Evolutionary conservation across 768 basidiomycete genomes (phyloP).

Genomic region (Hortiboletus campestris): DNA sequence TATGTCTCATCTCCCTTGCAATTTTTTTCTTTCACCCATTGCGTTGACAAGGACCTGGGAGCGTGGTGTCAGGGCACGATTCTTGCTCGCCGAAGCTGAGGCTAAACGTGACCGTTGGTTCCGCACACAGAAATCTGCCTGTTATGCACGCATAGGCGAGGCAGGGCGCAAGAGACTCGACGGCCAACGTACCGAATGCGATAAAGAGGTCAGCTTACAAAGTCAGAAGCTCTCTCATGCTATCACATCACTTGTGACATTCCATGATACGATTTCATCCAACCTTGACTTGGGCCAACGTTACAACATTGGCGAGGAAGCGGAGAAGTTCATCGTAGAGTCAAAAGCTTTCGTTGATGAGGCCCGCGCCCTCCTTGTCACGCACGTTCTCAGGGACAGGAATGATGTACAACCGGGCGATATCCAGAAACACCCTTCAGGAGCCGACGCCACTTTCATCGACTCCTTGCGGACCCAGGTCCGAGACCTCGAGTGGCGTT

Average conservation of each 20-base stretch:
- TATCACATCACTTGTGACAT: slow-evolving; percentile 21
- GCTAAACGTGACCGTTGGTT: slow-evolving; percentile 29
- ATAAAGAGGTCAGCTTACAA: slow-evolving; percentile 24
- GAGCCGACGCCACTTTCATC: neutral
- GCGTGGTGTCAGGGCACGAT: slow-evolving; percentile 29
- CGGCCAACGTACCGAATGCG: slow-evolving; percentile 25
- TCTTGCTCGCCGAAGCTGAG: slow-evolving; percentile 29
- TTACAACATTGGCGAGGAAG: slow-evolving; percentile 25
- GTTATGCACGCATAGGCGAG: slow-evolving; percentile 30
- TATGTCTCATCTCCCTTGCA: slow-evolving; percentile 9
- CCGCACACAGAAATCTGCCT: slow-evolving; percentile 29
- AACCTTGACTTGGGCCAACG: slow-evolving; percentile 28
- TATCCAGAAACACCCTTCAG: neutral
- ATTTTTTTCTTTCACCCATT: neutral
- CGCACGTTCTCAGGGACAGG: slow-evolving; percentile 16
- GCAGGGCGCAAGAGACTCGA: slow-evolving; percentile 31
- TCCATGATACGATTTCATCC: slow-evolving; percentile 23
- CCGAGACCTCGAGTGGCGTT: slow-evolving; percentile 25
- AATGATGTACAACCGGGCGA: slow-evolving; percentile 3
- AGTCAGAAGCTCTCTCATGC: slow-evolving; percentile 25
- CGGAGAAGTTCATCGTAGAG: slow-evolving; percentile 20
- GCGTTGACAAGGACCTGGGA: slow-evolving; percentile 25
- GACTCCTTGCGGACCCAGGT: slow-evolving; percentile 19
- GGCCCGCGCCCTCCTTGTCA: slow-evolving; percentile 24
- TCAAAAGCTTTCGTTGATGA: slow-evolving; percentile 28